Percentiles rank a stretch among this genome's conserved stretches.
Evolutionary conservation across 2,329 filamentous ascomycete genomes (phyloP).

Genomic region (Aureobasidium sp.): DNA sequence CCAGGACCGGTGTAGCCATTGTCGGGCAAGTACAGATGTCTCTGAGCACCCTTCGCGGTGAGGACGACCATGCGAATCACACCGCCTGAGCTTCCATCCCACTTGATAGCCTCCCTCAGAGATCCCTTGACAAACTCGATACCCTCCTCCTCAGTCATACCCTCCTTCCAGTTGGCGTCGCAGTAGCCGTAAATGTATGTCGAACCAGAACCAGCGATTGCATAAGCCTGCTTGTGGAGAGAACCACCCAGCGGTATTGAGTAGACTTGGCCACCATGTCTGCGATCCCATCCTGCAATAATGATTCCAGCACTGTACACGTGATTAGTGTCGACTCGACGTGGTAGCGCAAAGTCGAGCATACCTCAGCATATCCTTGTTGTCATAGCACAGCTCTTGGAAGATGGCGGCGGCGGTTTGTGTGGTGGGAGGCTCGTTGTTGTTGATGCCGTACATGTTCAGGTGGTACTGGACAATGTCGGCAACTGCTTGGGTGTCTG

Average conservation of each 20-base stretch:
- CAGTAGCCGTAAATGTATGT: conserved; percentile 99
- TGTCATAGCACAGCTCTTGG: conserved; percentile 95
- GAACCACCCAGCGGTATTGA: conserved; percentile 94
- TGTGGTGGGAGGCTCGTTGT: conserved; percentile 84
- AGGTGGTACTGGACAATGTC: conserved; percentile 98
- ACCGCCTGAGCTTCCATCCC: conserved; percentile 97
- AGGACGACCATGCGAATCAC: conserved; percentile 97
- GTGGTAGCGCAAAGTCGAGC: conserved; percentile 27
- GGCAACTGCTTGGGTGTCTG: conserved; percentile 94
- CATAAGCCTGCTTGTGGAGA: conserved; percentile 92
- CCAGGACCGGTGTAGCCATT: conserved; percentile 74
- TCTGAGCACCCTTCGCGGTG: conserved; percentile 79
- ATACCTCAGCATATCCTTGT: conserved; percentile 88
- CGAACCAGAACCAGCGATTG: conserved; percentile 92
- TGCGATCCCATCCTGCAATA: conserved; percentile 94
- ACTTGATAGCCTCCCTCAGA: conserved; percentile 92
- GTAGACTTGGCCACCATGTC: conserved; percentile 94
- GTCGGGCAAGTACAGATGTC: conserved; percentile 94
- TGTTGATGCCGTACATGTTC: conserved; percentile 82
- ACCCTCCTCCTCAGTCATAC: conserved; percentile 87
- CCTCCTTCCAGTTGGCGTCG: conserved; percentile 90
- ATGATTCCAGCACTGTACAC: conserved; percentile 78
- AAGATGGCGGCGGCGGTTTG: conserved; percentile 94
- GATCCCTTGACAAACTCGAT: conserved; percentile 89
- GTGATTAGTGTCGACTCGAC: conserved; percentile 13